A percentile compares a stretch with the other conserved stretches of the same genome.
These are phyloP conservation scores for Coniophora puteana DNA, from an alignment of 1,284 basidiomycete genomes.

Conservation along the genomic window DNA sequence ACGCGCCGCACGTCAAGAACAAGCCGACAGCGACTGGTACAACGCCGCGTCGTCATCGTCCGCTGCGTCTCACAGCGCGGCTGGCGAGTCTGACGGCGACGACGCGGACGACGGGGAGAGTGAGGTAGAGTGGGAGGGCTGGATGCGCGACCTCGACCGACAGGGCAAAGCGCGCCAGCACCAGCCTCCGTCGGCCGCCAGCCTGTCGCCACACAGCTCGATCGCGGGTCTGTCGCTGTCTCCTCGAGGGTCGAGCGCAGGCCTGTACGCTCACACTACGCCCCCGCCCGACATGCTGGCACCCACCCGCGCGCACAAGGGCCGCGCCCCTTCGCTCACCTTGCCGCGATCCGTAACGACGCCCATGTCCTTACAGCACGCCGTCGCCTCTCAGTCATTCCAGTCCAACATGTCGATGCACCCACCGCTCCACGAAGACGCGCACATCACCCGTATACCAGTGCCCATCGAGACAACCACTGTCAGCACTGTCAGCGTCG, in stretches of 20 bases:
- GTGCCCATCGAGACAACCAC: slow-evolving; percentile 12
- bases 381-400: slow-evolving; percentile 1
- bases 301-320: slow-evolving; percentile 24
- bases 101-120: slow-evolving; percentile 40
- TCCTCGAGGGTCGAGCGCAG: not conserved
- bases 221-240: not conserved
- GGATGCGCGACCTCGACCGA: slow-evolving; percentile 48
- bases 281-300: slow-evolving; percentile 16
- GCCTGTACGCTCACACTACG: not conserved
- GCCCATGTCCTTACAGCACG: slow-evolving; percentile 13
- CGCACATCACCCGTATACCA: slow-evolving; percentile 6
- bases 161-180: slow-evolving; percentile 26
- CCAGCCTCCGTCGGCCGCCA: not conserved
- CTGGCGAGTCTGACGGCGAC: slow-evolving; percentile 23
- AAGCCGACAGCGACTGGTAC: slow-evolving; percentile 16
- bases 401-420: slow-evolving; percentile 3
- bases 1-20: slow-evolving; percentile 11
- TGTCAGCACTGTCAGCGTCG: slow-evolving; percentile 24
- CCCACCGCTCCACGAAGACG: too few relatives aligned
- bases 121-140: slow-evolving; percentile 59
- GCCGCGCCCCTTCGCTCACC: slow-evolving; percentile 19
- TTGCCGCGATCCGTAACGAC: slow-evolving; percentile 18
- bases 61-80: slow-evolving; percentile 12
- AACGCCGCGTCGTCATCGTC: slow-evolving; percentile 6
- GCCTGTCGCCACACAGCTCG: slow-evolving; percentile 1